Percentiles rank a stretch among this genome's conserved stretches.
Evolutionary conservation across 2,329 filamentous ascomycete genomes (phyloP).

Genomic region (Colletotrichum phormii): DNA sequence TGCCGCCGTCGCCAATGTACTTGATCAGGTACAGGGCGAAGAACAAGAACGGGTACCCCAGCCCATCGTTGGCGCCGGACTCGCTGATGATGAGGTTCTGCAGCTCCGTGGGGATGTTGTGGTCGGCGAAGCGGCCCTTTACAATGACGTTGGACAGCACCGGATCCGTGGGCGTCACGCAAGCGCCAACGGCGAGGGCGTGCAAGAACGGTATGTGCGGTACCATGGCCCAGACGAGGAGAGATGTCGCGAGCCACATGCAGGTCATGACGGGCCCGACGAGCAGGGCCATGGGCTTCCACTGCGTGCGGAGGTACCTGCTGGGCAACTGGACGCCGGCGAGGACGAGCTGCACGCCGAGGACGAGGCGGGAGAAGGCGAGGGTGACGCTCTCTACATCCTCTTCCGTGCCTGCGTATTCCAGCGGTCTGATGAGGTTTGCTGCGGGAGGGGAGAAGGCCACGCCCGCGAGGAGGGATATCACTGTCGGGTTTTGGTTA

Average conservation of each 20-base stretch:
- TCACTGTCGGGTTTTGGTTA: slow-evolving; percentile 67
- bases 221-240: slow-evolving; percentile 82
- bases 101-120: slow-evolving; percentile 84
- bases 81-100: slow-evolving; percentile 86
- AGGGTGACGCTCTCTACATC: slow-evolving; percentile 79
- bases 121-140: slow-evolving; percentile 92
- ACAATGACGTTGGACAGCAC: slow-evolving; percentile 90
- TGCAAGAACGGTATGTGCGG: slow-evolving; percentile 80
- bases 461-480: slow-evolving; percentile 83
- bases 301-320: slow-evolving; percentile 82
- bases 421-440: slow-evolving; percentile 79
- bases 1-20: slow-evolving; percentile 71
- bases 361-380: slow-evolving; percentile 86
- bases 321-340: slow-evolving; percentile 89
- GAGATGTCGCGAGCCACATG: slow-evolving; percentile 89
- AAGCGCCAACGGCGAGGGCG: slow-evolving; percentile 83
- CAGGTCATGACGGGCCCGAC: slow-evolving; percentile 85
- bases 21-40: slow-evolving; percentile 86
- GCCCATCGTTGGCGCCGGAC: slow-evolving; percentile 88
- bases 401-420: slow-evolving; percentile 72
- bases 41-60: slow-evolving; percentile 91
- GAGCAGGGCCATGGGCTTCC: slow-evolving; percentile 79
- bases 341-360: slow-evolving; percentile 90
- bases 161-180: slow-evolving; percentile 92
- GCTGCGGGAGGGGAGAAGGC: slow-evolving; percentile 82